phyloP scores from a whole-genome alignment of 257 asterid genomes.

The Euphrasia confusa region DNA sequence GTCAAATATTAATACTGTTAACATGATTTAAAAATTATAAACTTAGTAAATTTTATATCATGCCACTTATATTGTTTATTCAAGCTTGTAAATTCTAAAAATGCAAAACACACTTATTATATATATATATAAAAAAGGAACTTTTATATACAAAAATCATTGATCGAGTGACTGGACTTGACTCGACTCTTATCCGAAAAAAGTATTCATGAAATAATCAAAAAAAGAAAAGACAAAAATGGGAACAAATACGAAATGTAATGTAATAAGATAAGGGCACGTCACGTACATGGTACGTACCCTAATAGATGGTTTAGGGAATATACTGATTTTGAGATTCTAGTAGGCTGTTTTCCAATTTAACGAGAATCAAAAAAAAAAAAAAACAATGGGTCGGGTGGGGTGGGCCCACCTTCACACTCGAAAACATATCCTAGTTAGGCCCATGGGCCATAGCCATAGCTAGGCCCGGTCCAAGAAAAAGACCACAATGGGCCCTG shows the following conservation, averaged over 20 bases:
- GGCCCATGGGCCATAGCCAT: neutral
- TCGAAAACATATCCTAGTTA: neutral
- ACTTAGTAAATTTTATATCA: no score
- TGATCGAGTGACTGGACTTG: no score
- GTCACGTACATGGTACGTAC: constrained; percentile 14
- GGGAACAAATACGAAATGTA: constrained; percentile 34
- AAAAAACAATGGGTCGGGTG: no score
- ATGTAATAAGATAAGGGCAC: constrained; percentile 20
- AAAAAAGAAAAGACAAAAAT: constrained; percentile 4
- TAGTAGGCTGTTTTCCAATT: constrained; percentile 32
- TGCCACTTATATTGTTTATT: no score
- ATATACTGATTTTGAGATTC: constrained; percentile 29
- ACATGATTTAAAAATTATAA: no score
- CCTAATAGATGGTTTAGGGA: constrained; percentile 23
- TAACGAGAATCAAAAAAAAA: constrained; percentile 12
- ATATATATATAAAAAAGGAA: no score
- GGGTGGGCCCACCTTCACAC: constrained; percentile 8
- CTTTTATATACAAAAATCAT: no score
- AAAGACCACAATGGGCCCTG: neutral
- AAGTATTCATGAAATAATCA: neutral
- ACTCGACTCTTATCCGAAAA: neutral
- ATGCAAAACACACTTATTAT: no score
- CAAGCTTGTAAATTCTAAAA: no score
- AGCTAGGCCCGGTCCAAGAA: neutral
- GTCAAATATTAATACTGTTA: no score